A percentile compares a stretch with the other conserved stretches of the same genome.
Conservation (phyloP, 73 alveolate genomes). For the Tetrahymena borealis region DNA sequence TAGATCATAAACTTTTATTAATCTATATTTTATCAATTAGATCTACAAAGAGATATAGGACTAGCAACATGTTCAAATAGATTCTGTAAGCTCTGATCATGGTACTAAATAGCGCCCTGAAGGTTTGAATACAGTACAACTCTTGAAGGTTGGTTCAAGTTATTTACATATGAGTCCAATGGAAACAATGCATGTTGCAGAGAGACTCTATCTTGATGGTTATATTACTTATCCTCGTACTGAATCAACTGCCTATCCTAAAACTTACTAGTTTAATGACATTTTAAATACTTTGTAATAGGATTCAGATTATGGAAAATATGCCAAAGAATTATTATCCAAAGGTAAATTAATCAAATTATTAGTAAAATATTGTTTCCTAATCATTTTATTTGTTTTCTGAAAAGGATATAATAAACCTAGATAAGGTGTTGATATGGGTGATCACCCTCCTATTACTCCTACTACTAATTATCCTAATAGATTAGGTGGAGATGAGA, state of each 20-base stretch:
- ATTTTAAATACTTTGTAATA: conserved; percentile 55
- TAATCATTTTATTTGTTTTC: too few species aligned
- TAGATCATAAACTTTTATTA: background rate
- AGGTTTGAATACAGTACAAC: conserved; percentile 92
- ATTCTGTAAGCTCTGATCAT: conserved; percentile 30
- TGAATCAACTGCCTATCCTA: conserved; percentile 92
- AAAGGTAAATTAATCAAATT: background rate
- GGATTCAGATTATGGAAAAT: conserved; percentile 69
- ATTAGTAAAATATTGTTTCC: too few species aligned
- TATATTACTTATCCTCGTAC: conserved; percentile 99
- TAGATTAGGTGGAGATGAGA: conserved; percentile 59
- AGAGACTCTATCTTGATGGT: conserved; percentile 95
- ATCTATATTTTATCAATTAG: background rate
- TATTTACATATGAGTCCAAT: conserved; percentile 95
- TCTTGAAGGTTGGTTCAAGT: conserved; percentile 88
- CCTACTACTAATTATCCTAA: conserved; percentile 93
- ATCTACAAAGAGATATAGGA: background rate
- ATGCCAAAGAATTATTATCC: conserved; percentile 49
- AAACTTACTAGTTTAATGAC: conserved; percentile 80
- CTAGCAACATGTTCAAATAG: conserved; percentile 32
- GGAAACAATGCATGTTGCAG: conserved; percentile 97
- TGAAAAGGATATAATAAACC: conserved; percentile 53
- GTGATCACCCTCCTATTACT: conserved; percentile 99
- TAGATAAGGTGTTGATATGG: conserved; percentile 93
- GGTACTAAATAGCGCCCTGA: conserved; percentile 77